A percentile compares a stretch with the other conserved stretches of the same genome.
phyloP scores from a whole-genome alignment of 768 basidiomycete species.

The Suillus hirtellus region DNA sequence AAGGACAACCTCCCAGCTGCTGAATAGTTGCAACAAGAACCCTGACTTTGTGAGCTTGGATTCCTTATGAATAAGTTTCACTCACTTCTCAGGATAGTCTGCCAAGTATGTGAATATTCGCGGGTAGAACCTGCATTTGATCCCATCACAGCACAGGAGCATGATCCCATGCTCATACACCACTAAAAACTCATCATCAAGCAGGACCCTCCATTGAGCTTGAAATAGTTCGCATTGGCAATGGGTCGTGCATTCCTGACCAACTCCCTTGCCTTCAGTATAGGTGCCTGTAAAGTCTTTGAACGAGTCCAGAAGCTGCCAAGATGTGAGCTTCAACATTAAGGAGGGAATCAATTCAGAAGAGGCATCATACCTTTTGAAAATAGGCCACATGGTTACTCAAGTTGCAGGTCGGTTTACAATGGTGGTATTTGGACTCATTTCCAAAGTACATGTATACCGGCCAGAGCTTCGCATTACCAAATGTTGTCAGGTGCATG shows the following conservation, averaged over 20 bases:
- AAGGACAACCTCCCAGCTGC: constrained; percentile 21
- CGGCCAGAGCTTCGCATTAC: too few relatives aligned
- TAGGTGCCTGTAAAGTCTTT: constrained; percentile 12
- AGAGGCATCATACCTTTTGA: too few relatives aligned
- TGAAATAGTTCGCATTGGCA: neutral
- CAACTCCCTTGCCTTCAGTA: too few relatives aligned
- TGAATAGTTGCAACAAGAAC: constrained; percentile 18
- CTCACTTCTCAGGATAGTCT: constrained; percentile 14
- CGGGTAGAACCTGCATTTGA: constrained; percentile 17
- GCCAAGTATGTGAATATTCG: constrained; percentile 21
- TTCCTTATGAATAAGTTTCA: too few relatives aligned
- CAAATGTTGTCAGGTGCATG: too few relatives aligned
- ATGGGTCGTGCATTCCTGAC: neutral
- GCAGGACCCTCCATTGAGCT: too few relatives aligned
- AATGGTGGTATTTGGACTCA: too few relatives aligned
- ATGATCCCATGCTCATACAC: constrained; percentile 20
- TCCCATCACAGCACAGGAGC: constrained; percentile 15
- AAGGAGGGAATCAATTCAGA: too few relatives aligned
- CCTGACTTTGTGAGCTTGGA: constrained; percentile 15
- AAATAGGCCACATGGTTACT: too few relatives aligned
- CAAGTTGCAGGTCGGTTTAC: too few relatives aligned
- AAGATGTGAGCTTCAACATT: too few relatives aligned
- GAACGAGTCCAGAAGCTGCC: constrained; percentile 12
- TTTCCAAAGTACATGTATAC: too few relatives aligned
- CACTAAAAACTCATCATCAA: constrained; percentile 15